A percentile compares a stretch with the other conserved stretches of the same genome.
Conservation (phyloP, 2,329 filamentous ascomycete species). For the Aspergillus novoparasiticus region DNA sequence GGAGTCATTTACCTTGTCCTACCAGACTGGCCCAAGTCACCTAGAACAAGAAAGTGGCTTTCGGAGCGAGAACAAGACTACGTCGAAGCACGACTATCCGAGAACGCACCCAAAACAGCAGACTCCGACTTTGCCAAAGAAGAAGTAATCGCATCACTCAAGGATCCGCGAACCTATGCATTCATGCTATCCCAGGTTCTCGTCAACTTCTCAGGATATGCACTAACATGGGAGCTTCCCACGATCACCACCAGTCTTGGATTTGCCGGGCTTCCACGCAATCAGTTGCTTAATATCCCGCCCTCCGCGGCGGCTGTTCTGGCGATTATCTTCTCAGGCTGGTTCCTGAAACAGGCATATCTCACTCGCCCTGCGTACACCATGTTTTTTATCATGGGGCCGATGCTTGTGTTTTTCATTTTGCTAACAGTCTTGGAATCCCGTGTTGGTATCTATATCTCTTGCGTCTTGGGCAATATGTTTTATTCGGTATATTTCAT, state of each 20-base stretch:
- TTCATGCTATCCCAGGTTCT: constrained; percentile 20
- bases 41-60: constrained; percentile 13
- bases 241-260: constrained; percentile 19
- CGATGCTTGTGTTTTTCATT: constrained; percentile 16
- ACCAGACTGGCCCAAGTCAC: constrained; percentile 17
- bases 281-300: constrained; percentile 17
- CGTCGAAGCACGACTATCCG: constrained; percentile 14
- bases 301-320: constrained; percentile 12
- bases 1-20: constrained; percentile 14
- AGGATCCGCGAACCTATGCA: constrained; percentile 14
- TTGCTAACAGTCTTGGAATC: constrained; percentile 7
- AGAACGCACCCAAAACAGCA: constrained; percentile 12
- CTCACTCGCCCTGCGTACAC: constrained; percentile 17
- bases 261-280: constrained; percentile 16
- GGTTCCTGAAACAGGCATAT: constrained; percentile 16
- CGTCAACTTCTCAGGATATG: constrained; percentile 17
- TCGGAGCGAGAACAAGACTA: constrained; percentile 17
- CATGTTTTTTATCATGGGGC: constrained; percentile 14
- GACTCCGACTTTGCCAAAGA: constrained; percentile 14
- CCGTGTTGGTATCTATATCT: constrained; percentile 14
- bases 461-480: constrained; percentile 18
- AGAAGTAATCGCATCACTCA: constrained; percentile 14
- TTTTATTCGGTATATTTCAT: constrained; percentile 18
- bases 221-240: constrained; percentile 16
- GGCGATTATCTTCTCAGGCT: constrained; percentile 16